A percentile compares a stretch with the other conserved stretches of the same genome.
phyloP scores from a whole-genome alignment of 2,329 filamentous ascomycete species.

The Colletotrichum filicis region DNA sequence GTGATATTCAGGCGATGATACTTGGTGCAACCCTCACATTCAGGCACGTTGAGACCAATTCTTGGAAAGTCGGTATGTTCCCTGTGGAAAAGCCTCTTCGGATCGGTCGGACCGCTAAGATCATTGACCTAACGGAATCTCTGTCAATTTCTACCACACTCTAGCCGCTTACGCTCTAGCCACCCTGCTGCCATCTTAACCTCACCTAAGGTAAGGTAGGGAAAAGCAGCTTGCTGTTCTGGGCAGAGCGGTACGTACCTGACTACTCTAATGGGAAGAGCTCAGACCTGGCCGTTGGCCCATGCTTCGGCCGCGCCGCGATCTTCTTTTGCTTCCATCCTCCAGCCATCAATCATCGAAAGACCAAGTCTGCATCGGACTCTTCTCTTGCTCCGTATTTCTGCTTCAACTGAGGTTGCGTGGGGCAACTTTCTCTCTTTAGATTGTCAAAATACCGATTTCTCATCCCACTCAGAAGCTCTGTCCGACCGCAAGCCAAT shows the following conservation, averaged over 20 bases:
- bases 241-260: not conserved
- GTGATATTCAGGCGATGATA: constrained; percentile 7
- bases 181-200: accelerated
- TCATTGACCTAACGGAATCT: not conserved
- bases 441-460: not conserved
- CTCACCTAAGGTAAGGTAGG: not conserved
- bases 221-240: constrained; percentile 10
- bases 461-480: not conserved
- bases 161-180: not conserved
- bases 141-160: not conserved
- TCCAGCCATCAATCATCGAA: not conserved
- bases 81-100: constrained; percentile 21
- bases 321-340: constrained; percentile 11
- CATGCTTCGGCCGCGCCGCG: constrained; percentile 13
- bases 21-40: constrained; percentile 1
- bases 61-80: not conserved
- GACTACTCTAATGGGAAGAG: not conserved
- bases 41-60: not conserved
- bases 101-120: constrained; percentile 18
- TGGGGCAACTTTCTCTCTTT: not conserved
- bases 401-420: no score
- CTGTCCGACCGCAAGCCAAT: not conserved
- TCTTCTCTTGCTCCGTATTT: not conserved
- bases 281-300: not conserved
- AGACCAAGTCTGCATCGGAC: not conserved